phyloP scores from a whole-genome alignment of 352 stramenopile genomes.

The Pythium volutum region DNA sequence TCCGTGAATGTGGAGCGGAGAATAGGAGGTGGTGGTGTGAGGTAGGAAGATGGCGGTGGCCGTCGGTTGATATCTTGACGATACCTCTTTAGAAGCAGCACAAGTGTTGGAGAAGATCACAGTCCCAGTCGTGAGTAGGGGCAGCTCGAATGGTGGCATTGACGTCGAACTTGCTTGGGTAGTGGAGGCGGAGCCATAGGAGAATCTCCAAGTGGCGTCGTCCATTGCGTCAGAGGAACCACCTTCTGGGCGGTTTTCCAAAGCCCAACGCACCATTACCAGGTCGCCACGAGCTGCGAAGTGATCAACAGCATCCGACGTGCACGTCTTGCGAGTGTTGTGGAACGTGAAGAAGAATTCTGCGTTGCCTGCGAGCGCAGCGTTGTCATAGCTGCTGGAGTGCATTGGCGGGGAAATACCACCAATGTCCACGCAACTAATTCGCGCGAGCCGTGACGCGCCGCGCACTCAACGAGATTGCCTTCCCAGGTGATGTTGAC shows the following conservation, averaged over 20 bases:
- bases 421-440: not conserved
- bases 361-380: not conserved
- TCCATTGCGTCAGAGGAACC: not conserved
- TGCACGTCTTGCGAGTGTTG: not conserved
- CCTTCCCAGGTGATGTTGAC: not conserved
- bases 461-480: not conserved
- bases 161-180: not conserved
- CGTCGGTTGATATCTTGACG: no score
- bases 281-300: conserved; percentile 1
- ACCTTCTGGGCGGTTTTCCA: not conserved
- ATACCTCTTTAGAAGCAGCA: no score
- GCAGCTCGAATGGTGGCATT: not conserved
- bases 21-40: no score
- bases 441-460: not conserved
- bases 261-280: not conserved
- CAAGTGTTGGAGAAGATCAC: no score
- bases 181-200: not conserved
- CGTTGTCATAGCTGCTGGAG: not conserved
- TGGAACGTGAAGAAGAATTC: not conserved
- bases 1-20: no score
- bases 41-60: no score
- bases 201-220: not conserved
- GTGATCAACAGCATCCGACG: not conserved
- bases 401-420: not conserved
- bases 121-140: not conserved